phyloP scores from a whole-genome alignment of 257 asterid genomes.

The Knoxia roxburghii region DNA sequence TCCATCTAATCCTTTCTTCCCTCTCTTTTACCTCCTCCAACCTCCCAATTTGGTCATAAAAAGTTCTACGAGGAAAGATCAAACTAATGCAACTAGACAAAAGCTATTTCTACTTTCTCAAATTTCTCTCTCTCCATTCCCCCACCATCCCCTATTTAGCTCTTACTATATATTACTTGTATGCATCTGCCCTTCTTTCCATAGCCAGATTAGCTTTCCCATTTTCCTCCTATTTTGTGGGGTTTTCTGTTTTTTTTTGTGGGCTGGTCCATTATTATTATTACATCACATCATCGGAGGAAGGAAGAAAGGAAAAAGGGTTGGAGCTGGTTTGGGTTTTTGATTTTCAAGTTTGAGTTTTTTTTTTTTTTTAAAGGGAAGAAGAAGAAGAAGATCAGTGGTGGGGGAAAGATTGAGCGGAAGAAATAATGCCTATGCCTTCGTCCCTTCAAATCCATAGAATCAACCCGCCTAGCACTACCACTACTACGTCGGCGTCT shows the following conservation, averaged over 20 bases:
- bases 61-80: slow-evolving; percentile 25
- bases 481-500: slow-evolving; percentile 7
- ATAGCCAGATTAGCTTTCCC: not conserved
- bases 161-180: not conserved
- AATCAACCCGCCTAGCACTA: slow-evolving; percentile 26
- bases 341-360: too few species aligned
- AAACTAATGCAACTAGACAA: slow-evolving; percentile 12
- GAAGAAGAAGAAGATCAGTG: too few species aligned
- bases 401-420: not conserved
- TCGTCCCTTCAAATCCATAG: slow-evolving; percentile 59
- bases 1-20: fast-evolving
- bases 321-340: too few species aligned
- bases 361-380: too few species aligned
- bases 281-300: too few species aligned
- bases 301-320: too few species aligned
- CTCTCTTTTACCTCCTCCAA: not conserved
- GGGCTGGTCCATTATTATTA: too few species aligned
- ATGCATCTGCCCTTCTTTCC: not conserved
- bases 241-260: not conserved
- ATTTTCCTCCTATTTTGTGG: not conserved
- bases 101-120: not conserved
- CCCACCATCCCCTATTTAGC: not conserved
- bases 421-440: slow-evolving; percentile 33
- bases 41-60: not conserved
- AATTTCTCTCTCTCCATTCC: slow-evolving; percentile 2